Evolutionary conservation across 805 yeast genomes (phyloP).

Genomic region (Candida vaughaniae): DNA sequence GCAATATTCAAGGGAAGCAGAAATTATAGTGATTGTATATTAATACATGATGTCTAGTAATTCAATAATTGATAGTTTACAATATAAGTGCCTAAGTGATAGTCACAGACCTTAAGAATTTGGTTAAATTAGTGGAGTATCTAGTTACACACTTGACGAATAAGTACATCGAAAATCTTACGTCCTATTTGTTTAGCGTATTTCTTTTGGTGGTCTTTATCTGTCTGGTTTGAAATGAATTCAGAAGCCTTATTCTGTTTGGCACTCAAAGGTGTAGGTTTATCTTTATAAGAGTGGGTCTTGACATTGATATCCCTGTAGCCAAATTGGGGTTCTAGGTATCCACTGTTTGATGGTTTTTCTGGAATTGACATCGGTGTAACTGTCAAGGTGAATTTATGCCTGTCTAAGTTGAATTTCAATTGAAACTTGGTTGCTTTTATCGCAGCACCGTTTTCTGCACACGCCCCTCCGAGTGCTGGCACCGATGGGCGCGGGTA

Average conservation of each 20-base stretch:
- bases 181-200: conserved; percentile 29
- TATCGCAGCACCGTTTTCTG: conserved; percentile 2
- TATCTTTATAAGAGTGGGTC: conserved; percentile 29
- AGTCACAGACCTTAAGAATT: no score
- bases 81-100: no score
- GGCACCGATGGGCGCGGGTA: background rate
- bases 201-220: conserved; percentile 33
- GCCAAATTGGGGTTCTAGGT: conserved; percentile 30
- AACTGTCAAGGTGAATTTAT: no score
- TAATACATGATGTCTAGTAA: no score
- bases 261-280: conserved; percentile 33
- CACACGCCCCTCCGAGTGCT: background rate
- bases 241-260: conserved; percentile 25
- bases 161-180: conserved; percentile 19
- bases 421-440: conserved; percentile 2
- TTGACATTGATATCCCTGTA: conserved; percentile 27
- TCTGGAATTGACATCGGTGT: conserved; percentile 29
- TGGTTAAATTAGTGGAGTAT: no score
- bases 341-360: conserved; percentile 24
- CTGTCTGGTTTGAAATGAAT: conserved; percentile 26
- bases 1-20: no score
- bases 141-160: conserved; percentile 21
- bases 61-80: no score
- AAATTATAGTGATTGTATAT: no score
- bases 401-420: no score